Percentiles rank a stretch among this genome's conserved stretches.
Evolutionary conservation across 2,329 filamentous ascomycete genomes (phyloP).

Genomic region (Dryadomyces quercivorus): DNA sequence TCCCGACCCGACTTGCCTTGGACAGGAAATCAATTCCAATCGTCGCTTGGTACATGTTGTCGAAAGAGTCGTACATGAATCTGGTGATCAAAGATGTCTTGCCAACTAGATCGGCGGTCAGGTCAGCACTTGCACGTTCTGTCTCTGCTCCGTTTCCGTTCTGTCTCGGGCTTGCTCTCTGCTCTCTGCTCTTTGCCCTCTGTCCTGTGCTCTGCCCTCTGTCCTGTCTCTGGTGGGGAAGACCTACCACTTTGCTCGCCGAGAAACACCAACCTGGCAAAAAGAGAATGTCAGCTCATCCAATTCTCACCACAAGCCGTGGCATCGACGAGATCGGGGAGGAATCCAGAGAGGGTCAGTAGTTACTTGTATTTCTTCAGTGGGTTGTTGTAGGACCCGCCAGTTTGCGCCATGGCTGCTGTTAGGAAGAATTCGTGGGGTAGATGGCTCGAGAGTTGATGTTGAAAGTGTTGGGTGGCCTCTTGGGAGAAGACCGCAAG

Average conservation of each 20-base stretch:
- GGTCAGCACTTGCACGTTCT: neutral
- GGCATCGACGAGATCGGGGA: neutral
- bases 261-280: slow-evolving; percentile 76
- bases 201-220: no score
- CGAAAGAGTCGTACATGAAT: slow-evolving; percentile 99
- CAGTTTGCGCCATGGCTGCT: slow-evolving; percentile 62
- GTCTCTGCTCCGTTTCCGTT: neutral
- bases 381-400: slow-evolving; percentile 92
- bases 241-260: slow-evolving; percentile 89
- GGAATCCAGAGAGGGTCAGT: neutral
- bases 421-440: neutral
- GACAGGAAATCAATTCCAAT: slow-evolving; percentile 99
- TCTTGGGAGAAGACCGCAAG: neutral
- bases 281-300: slow-evolving; percentile 3
- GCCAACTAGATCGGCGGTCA: slow-evolving; percentile 53
- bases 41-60: slow-evolving; percentile 98
- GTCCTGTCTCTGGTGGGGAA: neutral
- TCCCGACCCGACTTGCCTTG: slow-evolving; percentile 49
- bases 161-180: no score
- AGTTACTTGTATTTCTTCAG: slow-evolving; percentile 98
- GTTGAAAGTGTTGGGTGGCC: neutral
- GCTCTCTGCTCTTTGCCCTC: neutral
- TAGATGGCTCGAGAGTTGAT: neutral
- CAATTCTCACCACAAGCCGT: neutral
- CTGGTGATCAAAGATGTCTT: slow-evolving; percentile 98